Conservation (phyloP, 306 rosid species). For the Hylodesmum podocarpum region DNA sequence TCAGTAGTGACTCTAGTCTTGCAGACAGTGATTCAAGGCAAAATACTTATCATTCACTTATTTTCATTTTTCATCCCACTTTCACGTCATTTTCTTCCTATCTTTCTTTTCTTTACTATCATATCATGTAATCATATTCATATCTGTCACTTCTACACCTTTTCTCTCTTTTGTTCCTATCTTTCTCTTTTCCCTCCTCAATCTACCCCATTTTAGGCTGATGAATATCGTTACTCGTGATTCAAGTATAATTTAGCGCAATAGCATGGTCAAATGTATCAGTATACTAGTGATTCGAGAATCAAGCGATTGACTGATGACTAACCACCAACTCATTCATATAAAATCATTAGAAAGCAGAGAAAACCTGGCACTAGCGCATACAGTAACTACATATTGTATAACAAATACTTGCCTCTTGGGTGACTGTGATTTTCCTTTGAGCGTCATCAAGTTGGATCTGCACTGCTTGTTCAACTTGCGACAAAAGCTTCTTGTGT, state of each 20-base stretch:
- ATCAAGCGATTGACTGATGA: slow-evolving; percentile 22
- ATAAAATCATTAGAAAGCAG: slow-evolving; percentile 24
- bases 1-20: background rate
- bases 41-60: background rate
- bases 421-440: slow-evolving; percentile 61
- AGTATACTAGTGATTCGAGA: slow-evolving; percentile 4
- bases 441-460: slow-evolving; percentile 70
- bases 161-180: background rate
- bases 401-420: slow-evolving; percentile 59
- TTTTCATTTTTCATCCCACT: background rate
- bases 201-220: background rate
- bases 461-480: slow-evolving; percentile 73
- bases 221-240: background rate
- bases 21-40: background rate
- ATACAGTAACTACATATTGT: background rate
- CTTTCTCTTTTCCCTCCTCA: background rate
- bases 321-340: slow-evolving; percentile 22
- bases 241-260: slow-evolving; percentile 18
- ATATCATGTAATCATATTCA: background rate
- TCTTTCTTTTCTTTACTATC: background rate
- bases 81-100: background rate
- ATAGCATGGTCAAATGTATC: background rate
- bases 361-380: background rate
- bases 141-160: too few relatives aligned
- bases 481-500: slow-evolving; percentile 68